These are phyloP conservation scores for Vigna reflexopilosa DNA, from an alignment of 306 rosid genomes.

Conservation along the genomic window DNA sequence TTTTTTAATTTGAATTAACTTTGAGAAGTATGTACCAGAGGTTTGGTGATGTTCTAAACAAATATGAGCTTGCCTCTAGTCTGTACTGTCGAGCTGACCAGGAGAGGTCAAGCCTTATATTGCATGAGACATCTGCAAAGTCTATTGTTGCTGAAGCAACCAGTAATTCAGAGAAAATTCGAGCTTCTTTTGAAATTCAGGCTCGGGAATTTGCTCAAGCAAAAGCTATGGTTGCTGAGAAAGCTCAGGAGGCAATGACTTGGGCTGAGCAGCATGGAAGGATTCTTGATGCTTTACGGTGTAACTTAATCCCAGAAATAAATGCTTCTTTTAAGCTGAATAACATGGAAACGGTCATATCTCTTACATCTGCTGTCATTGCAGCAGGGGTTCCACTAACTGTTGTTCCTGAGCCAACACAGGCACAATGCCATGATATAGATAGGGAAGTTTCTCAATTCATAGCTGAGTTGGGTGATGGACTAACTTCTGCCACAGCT, in stretches of 20 bases:
- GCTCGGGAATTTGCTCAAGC: slow-evolving; percentile 88
- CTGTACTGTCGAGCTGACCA: slow-evolving; percentile 82
- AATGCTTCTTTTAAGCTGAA: slow-evolving; percentile 59
- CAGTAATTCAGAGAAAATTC: slow-evolving; percentile 69
- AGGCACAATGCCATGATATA: slow-evolving; percentile 89
- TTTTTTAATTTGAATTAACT: slow-evolving; percentile 43
- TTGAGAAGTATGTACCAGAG: slow-evolving; percentile 64
- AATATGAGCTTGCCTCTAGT: slow-evolving; percentile 71
- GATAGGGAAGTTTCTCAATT: slow-evolving; percentile 87
- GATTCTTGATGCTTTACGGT: slow-evolving; percentile 80
- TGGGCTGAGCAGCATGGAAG: slow-evolving; percentile 98
- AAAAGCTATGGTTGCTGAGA: slow-evolving; percentile 76
- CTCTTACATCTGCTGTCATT: slow-evolving; percentile 86
- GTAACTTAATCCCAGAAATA: slow-evolving; percentile 75
- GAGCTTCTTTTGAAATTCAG: slow-evolving; percentile 80
- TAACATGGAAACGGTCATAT: slow-evolving; percentile 67
- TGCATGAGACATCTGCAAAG: slow-evolving; percentile 86
- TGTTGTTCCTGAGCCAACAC: slow-evolving; percentile 99
- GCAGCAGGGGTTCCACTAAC: slow-evolving; percentile 93
- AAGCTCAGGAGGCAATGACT: slow-evolving; percentile 89
- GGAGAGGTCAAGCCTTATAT: slow-evolving; percentile 75
- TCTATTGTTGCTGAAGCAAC: slow-evolving; percentile 92
- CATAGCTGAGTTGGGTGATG: slow-evolving; percentile 77
- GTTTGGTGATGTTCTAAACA: slow-evolving; percentile 75
- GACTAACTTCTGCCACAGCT: slow-evolving; percentile 68